Conservation (phyloP, 306 rosid genomes). For the Dalbergia oliveri region DNA sequence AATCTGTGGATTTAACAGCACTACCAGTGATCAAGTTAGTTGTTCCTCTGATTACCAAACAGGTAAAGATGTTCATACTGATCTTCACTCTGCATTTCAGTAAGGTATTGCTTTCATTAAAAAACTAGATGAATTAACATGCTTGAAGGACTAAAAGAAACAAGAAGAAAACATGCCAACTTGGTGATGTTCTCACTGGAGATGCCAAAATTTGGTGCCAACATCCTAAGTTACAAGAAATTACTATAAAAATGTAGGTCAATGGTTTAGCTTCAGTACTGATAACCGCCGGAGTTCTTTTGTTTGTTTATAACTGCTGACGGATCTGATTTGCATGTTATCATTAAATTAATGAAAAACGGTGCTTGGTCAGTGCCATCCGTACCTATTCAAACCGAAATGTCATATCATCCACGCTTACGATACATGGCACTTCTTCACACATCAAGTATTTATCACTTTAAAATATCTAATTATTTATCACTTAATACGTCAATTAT, state of each 20-base stretch:
- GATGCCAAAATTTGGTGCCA: constrained; percentile 3
- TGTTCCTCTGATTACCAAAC: constrained; percentile 46
- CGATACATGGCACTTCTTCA: too few species aligned
- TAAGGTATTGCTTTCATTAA: not conserved
- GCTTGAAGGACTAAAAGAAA: constrained; percentile 11
- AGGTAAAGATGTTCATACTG: constrained; percentile 53
- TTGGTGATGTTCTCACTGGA: not conserved
- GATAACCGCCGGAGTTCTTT: constrained; percentile 17
- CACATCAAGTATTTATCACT: too few species aligned
- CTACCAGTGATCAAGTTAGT: constrained; percentile 49
- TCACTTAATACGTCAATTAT: too few species aligned
- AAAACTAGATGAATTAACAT: not conserved
- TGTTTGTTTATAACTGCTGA: constrained; percentile 8
- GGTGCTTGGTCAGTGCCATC: not conserved
- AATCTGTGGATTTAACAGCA: constrained; percentile 60
- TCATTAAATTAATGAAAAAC: constrained; percentile 32
- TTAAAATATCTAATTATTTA: too few species aligned
- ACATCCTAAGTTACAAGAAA: constrained; percentile 17
- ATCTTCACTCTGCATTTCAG: constrained; percentile 26
- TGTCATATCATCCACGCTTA: constrained; percentile 13
- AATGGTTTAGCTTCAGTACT: constrained; percentile 38
- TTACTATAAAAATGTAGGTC: constrained; percentile 35
- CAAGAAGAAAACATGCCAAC: not conserved
- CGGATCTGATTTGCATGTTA: constrained; percentile 42
- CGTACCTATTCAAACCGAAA: not conserved